Evolutionary conservation across 2,329 filamentous ascomycete genomes (phyloP), one percentile per base, ranked within the genome.

Genomic region (Cladosporium sp.): DNA sequence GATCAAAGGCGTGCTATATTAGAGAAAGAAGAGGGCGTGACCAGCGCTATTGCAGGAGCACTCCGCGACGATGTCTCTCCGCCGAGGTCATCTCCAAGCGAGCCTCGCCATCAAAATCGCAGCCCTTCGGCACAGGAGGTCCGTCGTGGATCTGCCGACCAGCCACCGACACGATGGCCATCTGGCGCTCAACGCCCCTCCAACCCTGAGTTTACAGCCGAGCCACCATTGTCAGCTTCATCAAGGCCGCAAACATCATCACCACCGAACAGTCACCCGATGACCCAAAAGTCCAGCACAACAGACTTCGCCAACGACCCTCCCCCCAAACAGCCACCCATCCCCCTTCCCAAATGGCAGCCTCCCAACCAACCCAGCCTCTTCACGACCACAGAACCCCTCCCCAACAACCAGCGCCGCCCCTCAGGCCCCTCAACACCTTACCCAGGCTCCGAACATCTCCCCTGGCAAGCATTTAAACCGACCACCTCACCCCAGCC

Each of bases 341-440:
- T 45, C 9, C 38, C 43, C 31, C 37, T 46, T 2, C 43, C 50
- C 14, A 46, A 53, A 18, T 50, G 48, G 48, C 48, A 50, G 18
- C 48, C 48, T 35, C 48, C 48, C 19, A 31, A 14, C 48, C 28
- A 13, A 18, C 18, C 48, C 32, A n/a, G 32, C 31, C 8, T 50
- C 9, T 40, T 13, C 5, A 50, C 48, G 13, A 7, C 8, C n/a
- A 11, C 34, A 35, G 48, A 43, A 3, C 14, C 9, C 28, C 22
- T 53, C 10, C 14, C 13, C 16, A 53, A 46, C 43, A 53, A 53
- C 31, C 50, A 53, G 33, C 35, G 50, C 9, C 28, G 38, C 4
- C 43, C 50, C 3, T 53, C 42, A 9, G 50, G 50, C 9, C 50
- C 50, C 11, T 43, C 50, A 34, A 53, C 50, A 33, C 50, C 50